phyloP scores from a whole-genome alignment of 2,329 filamentous ascomycete genomes.

The Apiospora rasikravindrae region DNA sequence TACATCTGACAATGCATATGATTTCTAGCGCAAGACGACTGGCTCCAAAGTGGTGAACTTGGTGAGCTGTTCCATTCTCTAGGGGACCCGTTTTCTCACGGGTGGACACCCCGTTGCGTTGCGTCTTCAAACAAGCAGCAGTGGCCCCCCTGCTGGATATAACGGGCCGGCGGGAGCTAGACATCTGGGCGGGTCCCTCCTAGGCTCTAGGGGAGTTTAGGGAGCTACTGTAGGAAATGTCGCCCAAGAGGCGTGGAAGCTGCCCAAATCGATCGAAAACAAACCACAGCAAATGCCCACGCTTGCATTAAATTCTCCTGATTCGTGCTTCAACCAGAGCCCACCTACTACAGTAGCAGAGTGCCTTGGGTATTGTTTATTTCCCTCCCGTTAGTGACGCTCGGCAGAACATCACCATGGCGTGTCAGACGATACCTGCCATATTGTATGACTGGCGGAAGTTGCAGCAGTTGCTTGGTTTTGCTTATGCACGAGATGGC shows the following conservation, averaged over 20 bases:
- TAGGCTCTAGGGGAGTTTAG: not conserved
- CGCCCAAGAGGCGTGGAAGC: not conserved
- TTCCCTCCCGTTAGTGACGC: not conserved
- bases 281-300: not conserved
- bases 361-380: not conserved
- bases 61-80: constrained; percentile 1
- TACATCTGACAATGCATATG: constrained; percentile 1
- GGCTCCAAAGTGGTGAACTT: not conserved
- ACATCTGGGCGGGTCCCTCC: not conserved
- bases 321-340: not conserved
- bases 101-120: not conserved
- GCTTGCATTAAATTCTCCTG: not conserved
- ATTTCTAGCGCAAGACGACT: not conserved
- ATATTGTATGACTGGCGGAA: not conserved
- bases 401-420: not conserved
- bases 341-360: not conserved
- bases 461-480: not conserved
- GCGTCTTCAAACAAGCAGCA: constrained; percentile 9
- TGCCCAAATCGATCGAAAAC: not conserved
- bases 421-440: not conserved
- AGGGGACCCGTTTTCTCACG: not conserved
- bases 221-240: not conserved
- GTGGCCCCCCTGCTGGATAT: not conserved
- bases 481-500: not conserved
- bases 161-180: constrained; percentile 16